A percentile compares a stretch with the other conserved stretches of the same genome.
Evolutionary conservation across 495 filamentous ascomycete species (phyloP).

Genomic region (Coniosporium apollinis): DNA sequence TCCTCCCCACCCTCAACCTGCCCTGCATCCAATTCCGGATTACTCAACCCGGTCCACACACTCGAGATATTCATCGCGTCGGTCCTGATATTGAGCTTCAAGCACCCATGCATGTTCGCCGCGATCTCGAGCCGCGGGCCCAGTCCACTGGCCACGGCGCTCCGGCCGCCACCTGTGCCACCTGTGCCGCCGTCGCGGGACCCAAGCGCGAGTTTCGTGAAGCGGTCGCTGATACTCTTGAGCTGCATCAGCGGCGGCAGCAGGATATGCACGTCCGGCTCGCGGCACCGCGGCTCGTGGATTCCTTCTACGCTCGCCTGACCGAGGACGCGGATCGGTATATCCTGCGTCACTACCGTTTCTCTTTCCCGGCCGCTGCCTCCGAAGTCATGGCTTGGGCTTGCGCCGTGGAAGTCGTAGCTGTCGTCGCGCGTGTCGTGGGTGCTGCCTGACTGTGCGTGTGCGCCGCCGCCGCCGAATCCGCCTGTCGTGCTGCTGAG

Average conservation of each 20-base stretch:
- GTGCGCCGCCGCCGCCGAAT: conserved; percentile 8
- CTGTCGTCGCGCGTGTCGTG: conserved; percentile 1
- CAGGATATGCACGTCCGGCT: conserved; percentile 87
- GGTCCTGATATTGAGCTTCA: conserved; percentile 57
- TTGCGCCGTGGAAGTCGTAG: conserved; percentile 1
- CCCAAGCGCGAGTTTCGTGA: conserved; percentile 57
- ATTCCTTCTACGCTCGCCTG: conserved; percentile 64
- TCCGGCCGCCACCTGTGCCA: conserved; percentile 5
- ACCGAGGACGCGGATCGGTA: conserved; percentile 80
- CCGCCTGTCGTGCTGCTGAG: conserved; percentile 13
- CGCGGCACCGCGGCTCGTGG: conserved; percentile 75
- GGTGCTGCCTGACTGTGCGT: too few relatives aligned
- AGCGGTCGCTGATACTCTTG: conserved; percentile 83
- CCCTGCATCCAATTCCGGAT: conserved; percentile 64
- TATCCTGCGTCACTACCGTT: conserved; percentile 84
- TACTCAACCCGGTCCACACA: conserved; percentile 64
- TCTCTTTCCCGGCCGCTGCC: conserved; percentile 43
- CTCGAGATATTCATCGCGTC: conserved; percentile 68
- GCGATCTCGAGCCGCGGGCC: conserved; percentile 57
- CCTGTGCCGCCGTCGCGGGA: conserved; percentile 15
- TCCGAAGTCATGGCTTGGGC: conserved; percentile 26
- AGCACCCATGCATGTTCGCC: conserved; percentile 81
- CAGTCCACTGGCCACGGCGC: conserved; percentile 14
- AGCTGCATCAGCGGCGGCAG: conserved; percentile 69
- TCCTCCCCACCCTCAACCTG: conserved; percentile 48